Base-by-base conservation (phyloP, 495 filamentous ascomycete genomes). In the Neurospora intermedia region DNA sequence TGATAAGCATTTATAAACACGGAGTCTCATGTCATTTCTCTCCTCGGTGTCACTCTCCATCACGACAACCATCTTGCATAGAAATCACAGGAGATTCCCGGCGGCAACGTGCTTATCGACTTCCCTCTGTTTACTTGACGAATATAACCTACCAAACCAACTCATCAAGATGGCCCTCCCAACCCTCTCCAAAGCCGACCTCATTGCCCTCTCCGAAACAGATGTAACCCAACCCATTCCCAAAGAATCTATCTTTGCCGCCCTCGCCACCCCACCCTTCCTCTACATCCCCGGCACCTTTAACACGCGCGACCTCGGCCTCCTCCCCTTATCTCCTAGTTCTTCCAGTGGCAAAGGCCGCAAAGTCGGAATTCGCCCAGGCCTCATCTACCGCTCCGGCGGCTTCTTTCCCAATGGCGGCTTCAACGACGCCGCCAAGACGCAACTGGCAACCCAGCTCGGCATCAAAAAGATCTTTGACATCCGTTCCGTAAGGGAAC, bases 291-390 rank as follows among this genome's bases (percentile, higher is more conserved):
- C 85, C 10, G 85, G 86, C 38, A 81, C 80, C 38, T 82, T 85
- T 79, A 89, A 90, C 77, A 80, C 88, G 42, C 88, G 87, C 59
- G 87, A 88, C 72, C 74, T 90, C 41, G 87, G 87, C 75, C 83
- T 82, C 43, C 81, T 84, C 4, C 77, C 81, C 41, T 81, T 78
- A 23, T 74, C 54, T 71, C 73, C 9, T 39, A 39, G 39, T 39
- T 39, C 39, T 7, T 3, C 8, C 46, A 46, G 3, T n/a, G 18
- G 43, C 18, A 10, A 48, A 48, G 9, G n/a, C 11, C 20, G 48
- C 23, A 59, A 59, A 27, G 11, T 15, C 5, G 48, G 48, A 18
- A 62, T 89, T 35, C 82, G 83, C 7, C 78, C 83, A 0, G 82
- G 84, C 54, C 82, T 81, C 71, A 80, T 83, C 66, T 89, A 84